Evolutionary conservation across 441 rosid species (phyloP).

Genomic region (Gossypium gossypioides): DNA sequence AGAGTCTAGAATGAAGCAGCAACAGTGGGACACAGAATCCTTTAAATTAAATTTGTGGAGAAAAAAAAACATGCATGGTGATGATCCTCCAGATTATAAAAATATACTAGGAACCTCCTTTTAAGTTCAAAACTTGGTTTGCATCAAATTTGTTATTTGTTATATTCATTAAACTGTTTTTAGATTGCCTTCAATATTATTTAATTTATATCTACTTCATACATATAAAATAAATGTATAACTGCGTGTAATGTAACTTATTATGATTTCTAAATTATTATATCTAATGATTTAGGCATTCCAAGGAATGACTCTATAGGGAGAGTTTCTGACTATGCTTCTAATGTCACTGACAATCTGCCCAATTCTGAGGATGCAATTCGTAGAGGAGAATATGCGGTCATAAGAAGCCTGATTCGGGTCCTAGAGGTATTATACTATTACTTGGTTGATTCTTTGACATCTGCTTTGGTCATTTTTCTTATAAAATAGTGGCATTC

Average conservation of each 20-base stretch:
- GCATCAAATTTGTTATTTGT: neutral
- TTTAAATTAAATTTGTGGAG: neutral
- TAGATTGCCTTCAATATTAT: neutral
- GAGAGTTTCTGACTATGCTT: constrained; percentile 58
- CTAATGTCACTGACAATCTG: constrained; percentile 49
- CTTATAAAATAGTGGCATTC: constrained; percentile 21
- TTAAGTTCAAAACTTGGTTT: neutral
- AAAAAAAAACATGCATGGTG: neutral
- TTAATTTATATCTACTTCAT: neutral
- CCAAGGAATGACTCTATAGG: constrained; percentile 82
- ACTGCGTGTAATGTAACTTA: neutral
- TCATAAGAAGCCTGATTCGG: constrained; percentile 88
- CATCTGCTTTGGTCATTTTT: constrained; percentile 16
- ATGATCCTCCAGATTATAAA: neutral
- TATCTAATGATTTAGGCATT: constrained; percentile 44
- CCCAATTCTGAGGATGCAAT: constrained; percentile 90
- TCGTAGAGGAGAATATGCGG: constrained; percentile 91
- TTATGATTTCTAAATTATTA: constrained; percentile 8
- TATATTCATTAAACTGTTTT: neutral
- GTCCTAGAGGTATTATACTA: constrained; percentile 73
- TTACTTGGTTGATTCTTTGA: constrained; percentile 18
- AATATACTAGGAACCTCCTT: neutral
- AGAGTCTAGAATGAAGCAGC: neutral
- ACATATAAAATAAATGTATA: neutral
- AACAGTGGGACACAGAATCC: neutral